These are phyloP conservation scores for Cocos nucifera DNA, from an alignment of 176 grass and related monocot species.

Conservation along the genomic window DNA sequence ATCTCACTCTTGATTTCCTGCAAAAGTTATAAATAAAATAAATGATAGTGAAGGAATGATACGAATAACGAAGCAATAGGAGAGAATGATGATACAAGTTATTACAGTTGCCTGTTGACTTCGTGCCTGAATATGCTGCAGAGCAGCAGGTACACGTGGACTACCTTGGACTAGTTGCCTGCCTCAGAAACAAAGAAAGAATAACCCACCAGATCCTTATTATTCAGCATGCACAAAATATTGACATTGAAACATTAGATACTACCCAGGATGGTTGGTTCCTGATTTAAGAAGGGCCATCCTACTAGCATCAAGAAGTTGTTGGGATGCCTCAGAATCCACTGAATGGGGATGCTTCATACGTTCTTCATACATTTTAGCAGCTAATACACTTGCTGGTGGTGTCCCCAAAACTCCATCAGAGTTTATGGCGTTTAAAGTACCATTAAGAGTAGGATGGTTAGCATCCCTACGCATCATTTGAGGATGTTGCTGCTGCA, in stretches of 20 bases:
- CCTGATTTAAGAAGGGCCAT: conserved; percentile 58
- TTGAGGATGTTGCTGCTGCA: conserved; percentile 57
- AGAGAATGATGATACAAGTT: conserved; percentile 12
- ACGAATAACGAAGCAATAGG: too few species aligned
- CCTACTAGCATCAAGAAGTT: conserved; percentile 59
- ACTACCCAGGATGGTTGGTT: conserved; percentile 56
- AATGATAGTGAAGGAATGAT: conserved; percentile 1
- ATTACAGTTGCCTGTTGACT: conserved; percentile 57
- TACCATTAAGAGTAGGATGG: conserved; percentile 20
- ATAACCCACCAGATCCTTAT: conserved; percentile 4
- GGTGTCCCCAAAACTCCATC: conserved; percentile 41
- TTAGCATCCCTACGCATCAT: conserved; percentile 25
- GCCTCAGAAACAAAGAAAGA: conserved; percentile 2
- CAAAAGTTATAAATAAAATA: conserved; percentile 17
- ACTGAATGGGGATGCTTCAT: conserved; percentile 53
- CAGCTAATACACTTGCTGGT: conserved; percentile 46
- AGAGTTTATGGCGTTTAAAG: conserved; percentile 41
- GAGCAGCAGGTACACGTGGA: conserved; percentile 36
- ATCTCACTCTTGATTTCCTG: conserved; percentile 74
- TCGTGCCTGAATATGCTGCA: conserved; percentile 65
- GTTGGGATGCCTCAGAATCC: conserved; percentile 55
- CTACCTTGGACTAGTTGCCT: conserved; percentile 52
- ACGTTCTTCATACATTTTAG: conserved; percentile 70
- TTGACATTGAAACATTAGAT: neutral
- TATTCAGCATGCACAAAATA: conserved; percentile 11